Conservation (phyloP, 1,139 yeast species). For the Lodderomyces orthopsilosis region DNA sequence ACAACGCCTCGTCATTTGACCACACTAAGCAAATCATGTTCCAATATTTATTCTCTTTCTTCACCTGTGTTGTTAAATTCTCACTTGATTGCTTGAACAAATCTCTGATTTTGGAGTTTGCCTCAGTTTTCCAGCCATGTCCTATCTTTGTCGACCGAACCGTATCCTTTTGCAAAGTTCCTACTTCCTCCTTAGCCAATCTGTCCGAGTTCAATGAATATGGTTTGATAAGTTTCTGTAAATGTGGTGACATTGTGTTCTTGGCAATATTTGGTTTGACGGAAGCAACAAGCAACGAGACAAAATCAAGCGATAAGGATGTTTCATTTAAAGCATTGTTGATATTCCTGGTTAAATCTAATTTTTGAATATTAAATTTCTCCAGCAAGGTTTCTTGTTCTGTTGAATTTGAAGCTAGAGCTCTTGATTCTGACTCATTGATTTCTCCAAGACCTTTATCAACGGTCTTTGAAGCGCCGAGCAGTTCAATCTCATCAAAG, state of each 20-base stretch:
- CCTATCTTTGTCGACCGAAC: conserved; percentile 47
- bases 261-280: conserved; percentile 82
- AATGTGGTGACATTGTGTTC: conserved; percentile 85
- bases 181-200: conserved; percentile 24
- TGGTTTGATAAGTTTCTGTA: conserved; percentile 71
- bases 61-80: conserved; percentile 52
- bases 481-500: conserved; percentile 19
- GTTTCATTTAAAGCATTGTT: conserved; percentile 82
- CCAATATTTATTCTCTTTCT: conserved; percentile 76
- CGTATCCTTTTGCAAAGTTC: neutral
- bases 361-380: conserved; percentile 51
- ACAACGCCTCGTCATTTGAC: conserved; percentile 66
- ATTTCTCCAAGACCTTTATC: neutral
- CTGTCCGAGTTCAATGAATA: conserved; percentile 78
- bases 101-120: conserved; percentile 55
- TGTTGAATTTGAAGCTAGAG: neutral
- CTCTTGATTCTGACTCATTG: conserved; percentile 2
- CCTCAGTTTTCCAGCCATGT: conserved; percentile 83
- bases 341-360: conserved; percentile 54
- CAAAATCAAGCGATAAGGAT: conserved; percentile 81
- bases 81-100: conserved; percentile 52
- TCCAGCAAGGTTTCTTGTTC: conserved; percentile 1
- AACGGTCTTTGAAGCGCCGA: neutral
- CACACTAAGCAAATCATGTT: conserved; percentile 48
- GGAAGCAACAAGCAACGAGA: conserved; percentile 78